Conservation (phyloP, 139 green algal species). For the Deuterostichococcus epilithicus region DNA sequence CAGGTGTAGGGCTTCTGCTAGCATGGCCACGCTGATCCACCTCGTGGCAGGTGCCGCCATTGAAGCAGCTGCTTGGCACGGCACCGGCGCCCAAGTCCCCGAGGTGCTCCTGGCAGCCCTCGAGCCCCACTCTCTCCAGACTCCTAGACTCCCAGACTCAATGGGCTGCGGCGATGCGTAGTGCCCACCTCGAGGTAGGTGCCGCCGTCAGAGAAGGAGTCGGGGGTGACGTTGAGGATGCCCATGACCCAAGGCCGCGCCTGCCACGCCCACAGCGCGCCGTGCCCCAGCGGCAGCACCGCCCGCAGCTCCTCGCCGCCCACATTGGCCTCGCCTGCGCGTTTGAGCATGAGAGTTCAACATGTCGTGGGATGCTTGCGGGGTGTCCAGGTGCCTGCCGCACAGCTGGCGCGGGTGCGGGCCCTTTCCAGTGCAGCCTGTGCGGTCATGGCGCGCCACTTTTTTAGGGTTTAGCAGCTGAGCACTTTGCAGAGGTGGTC, state of each 20-base stretch:
- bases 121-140: too few species aligned
- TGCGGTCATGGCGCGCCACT: too few species aligned
- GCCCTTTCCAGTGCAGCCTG: too few species aligned
- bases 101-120: conserved; percentile 30
- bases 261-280: conserved; percentile 38
- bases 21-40: too few species aligned
- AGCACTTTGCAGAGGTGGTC: too few species aligned
- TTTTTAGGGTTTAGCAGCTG: too few species aligned
- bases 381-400: too few species aligned
- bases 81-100: conserved; percentile 94
- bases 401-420: too few species aligned
- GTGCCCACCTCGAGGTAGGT: neutral
- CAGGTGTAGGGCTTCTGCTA: too few species aligned
- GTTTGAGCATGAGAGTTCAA: neutral
- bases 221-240: conserved; percentile 96
- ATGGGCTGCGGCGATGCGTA: too few species aligned
- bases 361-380: neutral
- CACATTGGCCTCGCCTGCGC: conserved; percentile 9
- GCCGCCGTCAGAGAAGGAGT: conserved; percentile 94
- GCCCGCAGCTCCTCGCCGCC: conserved; percentile 29
- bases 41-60: conserved; percentile 53
- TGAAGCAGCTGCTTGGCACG: conserved; percentile 92
- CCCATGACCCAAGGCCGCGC: conserved; percentile 71
- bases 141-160: too few species aligned
- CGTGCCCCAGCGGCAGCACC: conserved; percentile 44